phyloP scores from a whole-genome alignment of 352 stramenopile genomes.

The Pythium coloratum region DNA sequence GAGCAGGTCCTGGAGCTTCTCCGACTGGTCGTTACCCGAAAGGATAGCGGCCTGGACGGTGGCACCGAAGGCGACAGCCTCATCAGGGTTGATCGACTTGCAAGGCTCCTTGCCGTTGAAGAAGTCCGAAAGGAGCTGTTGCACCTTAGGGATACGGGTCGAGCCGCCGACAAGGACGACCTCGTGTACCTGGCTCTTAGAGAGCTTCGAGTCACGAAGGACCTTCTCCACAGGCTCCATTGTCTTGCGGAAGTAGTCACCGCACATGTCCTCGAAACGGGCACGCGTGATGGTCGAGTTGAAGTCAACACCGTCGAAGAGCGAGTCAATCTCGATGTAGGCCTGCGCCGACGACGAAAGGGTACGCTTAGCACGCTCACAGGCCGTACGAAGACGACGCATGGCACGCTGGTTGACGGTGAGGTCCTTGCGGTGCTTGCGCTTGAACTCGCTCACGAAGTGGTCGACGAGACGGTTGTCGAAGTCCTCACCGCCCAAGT shows the following conservation, averaged over 20 bases:
- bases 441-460: conserved; percentile 93
- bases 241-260: conserved; percentile 89
- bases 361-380: conserved; percentile 94
- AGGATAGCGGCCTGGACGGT: conserved; percentile 70
- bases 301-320: conserved; percentile 94
- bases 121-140: conserved; percentile 48
- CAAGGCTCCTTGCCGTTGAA: conserved; percentile 67
- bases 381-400: conserved; percentile 90
- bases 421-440: conserved; percentile 89
- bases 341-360: conserved; percentile 92
- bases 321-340: conserved; percentile 94
- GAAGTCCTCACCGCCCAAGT: conserved; percentile 94
- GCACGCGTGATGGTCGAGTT: conserved; percentile 91
- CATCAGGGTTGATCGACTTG: conserved; percentile 83
- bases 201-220: conserved; percentile 85
- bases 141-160: conserved; percentile 52
- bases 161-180: conserved; percentile 81
- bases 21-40: conserved; percentile 61
- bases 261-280: conserved; percentile 89
- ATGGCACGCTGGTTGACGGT: conserved; percentile 86
- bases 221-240: conserved; percentile 87
- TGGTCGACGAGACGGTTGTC: conserved; percentile 94
- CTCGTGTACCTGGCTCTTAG: conserved; percentile 81
- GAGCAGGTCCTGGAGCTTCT: conserved; percentile 87
- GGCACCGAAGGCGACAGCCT: conserved; percentile 81